Conservation (phyloP, 2,329 filamentous ascomycete genomes). For the Cladosporium oxysporum region DNA sequence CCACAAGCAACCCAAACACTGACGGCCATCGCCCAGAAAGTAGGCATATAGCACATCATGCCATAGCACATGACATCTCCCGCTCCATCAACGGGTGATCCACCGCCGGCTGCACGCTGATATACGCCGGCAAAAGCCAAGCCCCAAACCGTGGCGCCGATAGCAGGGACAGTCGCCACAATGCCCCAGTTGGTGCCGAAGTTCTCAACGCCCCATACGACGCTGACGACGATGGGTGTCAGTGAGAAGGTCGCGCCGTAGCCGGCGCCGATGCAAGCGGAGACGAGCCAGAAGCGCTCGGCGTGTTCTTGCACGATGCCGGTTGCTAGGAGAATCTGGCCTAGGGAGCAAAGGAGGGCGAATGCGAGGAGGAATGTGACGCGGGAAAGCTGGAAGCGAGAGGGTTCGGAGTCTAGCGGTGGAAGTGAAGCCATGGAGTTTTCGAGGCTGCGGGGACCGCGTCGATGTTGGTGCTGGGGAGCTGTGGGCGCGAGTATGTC, state of each 20-base stretch:
- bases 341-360: slow-evolving; percentile 69
- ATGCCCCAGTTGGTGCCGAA: slow-evolving; percentile 99
- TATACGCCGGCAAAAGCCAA: slow-evolving; percentile 83
- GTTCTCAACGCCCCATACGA: slow-evolving; percentile 98
- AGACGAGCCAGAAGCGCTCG: slow-evolving; percentile 82
- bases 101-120: slow-evolving; percentile 62
- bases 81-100: slow-evolving; percentile 37
- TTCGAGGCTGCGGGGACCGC: slow-evolving; percentile 45
- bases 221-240: slow-evolving; percentile 88
- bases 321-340: slow-evolving; percentile 75
- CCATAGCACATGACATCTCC: slow-evolving; percentile 74
- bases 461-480: slow-evolving; percentile 58
- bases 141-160: slow-evolving; percentile 87
- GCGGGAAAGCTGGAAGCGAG: slow-evolving; percentile 67
- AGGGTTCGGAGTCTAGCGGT: slow-evolving; percentile 23
- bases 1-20: slow-evolving; percentile 77
- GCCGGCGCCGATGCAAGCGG: slow-evolving; percentile 79
- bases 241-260: slow-evolving; percentile 92
- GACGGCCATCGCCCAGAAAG: slow-evolving; percentile 82
- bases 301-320: slow-evolving; percentile 73
- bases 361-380: slow-evolving; percentile 77
- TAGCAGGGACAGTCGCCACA: slow-evolving; percentile 84
- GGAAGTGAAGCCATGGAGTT: slow-evolving; percentile 43
- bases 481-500: slow-evolving; percentile 73
- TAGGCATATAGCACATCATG: slow-evolving; percentile 73